Evolutionary conservation across 495 filamentous ascomycete species (phyloP).

Genomic region (Pseudomonodictys pantanalensis): DNA sequence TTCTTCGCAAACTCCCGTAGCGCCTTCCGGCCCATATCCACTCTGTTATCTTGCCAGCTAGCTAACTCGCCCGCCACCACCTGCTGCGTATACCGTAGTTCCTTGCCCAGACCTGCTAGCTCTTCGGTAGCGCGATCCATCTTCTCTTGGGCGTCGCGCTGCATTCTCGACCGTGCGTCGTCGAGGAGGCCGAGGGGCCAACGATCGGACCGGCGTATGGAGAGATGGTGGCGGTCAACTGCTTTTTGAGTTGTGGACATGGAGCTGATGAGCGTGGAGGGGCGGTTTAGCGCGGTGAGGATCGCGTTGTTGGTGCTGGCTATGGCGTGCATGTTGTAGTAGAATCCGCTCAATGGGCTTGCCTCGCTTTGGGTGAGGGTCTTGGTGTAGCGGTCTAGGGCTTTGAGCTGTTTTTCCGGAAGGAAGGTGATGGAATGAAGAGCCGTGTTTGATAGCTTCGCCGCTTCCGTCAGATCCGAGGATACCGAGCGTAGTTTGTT

Average conservation of each 20-base stretch:
- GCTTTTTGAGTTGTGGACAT: constrained; percentile 61
- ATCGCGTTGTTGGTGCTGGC: constrained; percentile 78
- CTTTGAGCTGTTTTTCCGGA: constrained; percentile 62
- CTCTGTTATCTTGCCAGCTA: constrained; percentile 87
- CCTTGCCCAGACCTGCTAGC: constrained; percentile 62
- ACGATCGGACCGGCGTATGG: constrained; percentile 66
- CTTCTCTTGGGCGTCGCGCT: constrained; percentile 75
- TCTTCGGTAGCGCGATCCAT: constrained; percentile 63
- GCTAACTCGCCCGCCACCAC: constrained; percentile 89
- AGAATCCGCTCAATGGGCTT: constrained; percentile 70
- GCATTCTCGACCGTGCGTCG: constrained; percentile 76
- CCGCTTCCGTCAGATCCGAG: constrained; percentile 67
- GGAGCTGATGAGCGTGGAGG: constrained; percentile 68
- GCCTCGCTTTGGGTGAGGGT: constrained; percentile 66
- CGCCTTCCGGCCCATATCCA: constrained; percentile 68
- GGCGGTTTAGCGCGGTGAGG: constrained; percentile 75
- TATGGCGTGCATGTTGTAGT: constrained; percentile 69
- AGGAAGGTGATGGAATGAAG: constrained; percentile 64
- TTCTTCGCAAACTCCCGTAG: constrained; percentile 72
- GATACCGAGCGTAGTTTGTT: constrained; percentile 55
- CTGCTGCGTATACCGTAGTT: constrained; percentile 88
- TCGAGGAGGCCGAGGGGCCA: constrained; percentile 85
- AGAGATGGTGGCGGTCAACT: constrained; percentile 70
- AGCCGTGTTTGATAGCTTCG: constrained; percentile 55
- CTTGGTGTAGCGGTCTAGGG: constrained; percentile 68